Evolutionary conservation across 2,329 filamentous ascomycete species (phyloP).

Genomic region (Hymenoscyphus fraxineus): DNA sequence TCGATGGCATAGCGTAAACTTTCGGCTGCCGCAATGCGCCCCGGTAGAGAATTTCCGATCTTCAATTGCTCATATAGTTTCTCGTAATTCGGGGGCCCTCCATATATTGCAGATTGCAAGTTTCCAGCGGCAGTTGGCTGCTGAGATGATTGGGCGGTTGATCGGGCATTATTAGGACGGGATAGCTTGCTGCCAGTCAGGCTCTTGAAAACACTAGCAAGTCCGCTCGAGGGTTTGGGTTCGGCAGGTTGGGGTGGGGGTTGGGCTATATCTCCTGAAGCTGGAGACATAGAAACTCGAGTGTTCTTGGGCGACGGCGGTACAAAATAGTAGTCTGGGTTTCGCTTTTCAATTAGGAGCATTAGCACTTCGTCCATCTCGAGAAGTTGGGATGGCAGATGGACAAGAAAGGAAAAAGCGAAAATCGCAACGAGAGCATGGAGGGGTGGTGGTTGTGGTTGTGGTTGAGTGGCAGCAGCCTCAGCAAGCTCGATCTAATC

Average conservation of each 20-base stretch:
- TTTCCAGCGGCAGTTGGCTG: constrained; percentile 40
- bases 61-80: constrained; percentile 53
- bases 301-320: background rate
- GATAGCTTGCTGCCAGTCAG: constrained; percentile 52
- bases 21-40: constrained; percentile 55
- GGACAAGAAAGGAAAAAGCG: background rate
- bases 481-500: background rate
- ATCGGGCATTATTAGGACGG: constrained; percentile 44
- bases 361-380: background rate
- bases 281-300: constrained; percentile 53
- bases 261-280: constrained; percentile 53
- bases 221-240: constrained; percentile 50
- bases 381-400: background rate
- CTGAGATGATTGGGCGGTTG: constrained; percentile 39
- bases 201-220: constrained; percentile 62
- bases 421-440: background rate
- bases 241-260: constrained; percentile 50
- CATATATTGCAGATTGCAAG: constrained; percentile 37
- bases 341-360: too few relatives aligned
- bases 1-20: constrained; percentile 53
- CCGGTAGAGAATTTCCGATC: constrained; percentile 45
- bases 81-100: constrained; percentile 50
- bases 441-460: background rate
- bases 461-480: background rate
- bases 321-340: too few relatives aligned